phyloP scores from a whole-genome alignment of 2,329 filamentous ascomycete species.

The Penicillium olsonii region DNA sequence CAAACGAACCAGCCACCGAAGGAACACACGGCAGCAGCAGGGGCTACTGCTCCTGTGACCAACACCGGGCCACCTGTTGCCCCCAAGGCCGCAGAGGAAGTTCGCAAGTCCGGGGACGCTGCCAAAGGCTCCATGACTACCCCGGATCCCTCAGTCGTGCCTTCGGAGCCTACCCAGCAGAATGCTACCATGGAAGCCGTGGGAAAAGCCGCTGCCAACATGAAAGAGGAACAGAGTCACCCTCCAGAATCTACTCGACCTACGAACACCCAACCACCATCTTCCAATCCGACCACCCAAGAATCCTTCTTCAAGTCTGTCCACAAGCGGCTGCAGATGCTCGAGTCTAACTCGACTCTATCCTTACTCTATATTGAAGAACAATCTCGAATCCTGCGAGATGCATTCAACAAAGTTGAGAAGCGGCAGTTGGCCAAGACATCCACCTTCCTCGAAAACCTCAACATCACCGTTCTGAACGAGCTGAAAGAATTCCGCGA shows the following conservation, averaged over 20 bases:
- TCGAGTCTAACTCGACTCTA: constrained; percentile 89
- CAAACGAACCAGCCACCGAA: constrained; percentile 21
- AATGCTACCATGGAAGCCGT: constrained; percentile 27
- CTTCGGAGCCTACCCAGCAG: constrained; percentile 21
- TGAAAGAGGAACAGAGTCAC: constrained; percentile 36
- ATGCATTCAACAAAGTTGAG: constrained; percentile 83
- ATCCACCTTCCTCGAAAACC: constrained; percentile 72
- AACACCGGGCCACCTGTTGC: constrained; percentile 8
- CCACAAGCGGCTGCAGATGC: constrained; percentile 84
- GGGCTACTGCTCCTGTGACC: constrained; percentile 5
- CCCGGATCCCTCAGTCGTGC: constrained; percentile 17
- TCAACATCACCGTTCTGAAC: constrained; percentile 84
- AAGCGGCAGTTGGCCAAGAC: constrained; percentile 85
- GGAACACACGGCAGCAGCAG: constrained; percentile 7
- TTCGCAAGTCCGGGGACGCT: constrained; percentile 21
- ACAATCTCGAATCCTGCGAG: constrained; percentile 84
- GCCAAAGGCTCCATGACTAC: constrained; percentile 16
- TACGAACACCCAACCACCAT: constrained; percentile 50
- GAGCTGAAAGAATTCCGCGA: constrained; percentile 77
- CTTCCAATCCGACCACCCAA: constrained; percentile 78
- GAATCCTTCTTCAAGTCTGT: constrained; percentile 98
- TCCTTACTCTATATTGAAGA: constrained; percentile 96
- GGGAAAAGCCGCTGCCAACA: constrained; percentile 18
- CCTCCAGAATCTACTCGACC: constrained; percentile 34
- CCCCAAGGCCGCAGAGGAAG: constrained; percentile 17